Base-by-base conservation (phyloP, 371 early-diverging fungal species). In the Gilbertella persicaria region DNA sequence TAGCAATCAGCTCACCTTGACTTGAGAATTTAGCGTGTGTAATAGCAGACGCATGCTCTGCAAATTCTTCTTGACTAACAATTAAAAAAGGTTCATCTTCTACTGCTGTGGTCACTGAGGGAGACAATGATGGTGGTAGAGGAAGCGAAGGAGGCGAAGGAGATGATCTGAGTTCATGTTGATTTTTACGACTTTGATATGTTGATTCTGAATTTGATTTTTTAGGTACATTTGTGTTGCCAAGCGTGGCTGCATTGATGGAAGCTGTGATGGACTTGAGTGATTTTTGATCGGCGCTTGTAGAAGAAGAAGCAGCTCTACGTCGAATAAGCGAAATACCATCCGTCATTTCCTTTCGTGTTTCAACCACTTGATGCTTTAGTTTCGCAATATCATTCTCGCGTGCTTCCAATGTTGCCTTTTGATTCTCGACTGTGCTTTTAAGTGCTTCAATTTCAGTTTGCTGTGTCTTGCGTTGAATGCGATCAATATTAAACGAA, bases 11-110 rank as follows among this genome's bases (percentile, higher is more conserved):
- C 30, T 73, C 78, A 0, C 84, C 86, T 47, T 80, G 75, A 28
- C 64, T 72, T 0, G 86, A 86, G 30, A 84, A 83, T 38, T 72
- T 75, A 17, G 84, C 83, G 39, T 79, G 79, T 0, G 81, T 78
- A 26, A 86, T 82, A 1, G 84, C 84, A 0, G 84, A 83, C 1
- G 80, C 76, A 58, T 86, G 84, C 42, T 84, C 84, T 25, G 78
- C 60, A 51, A 76, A 86, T 19, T 81, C 78, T 47, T 84, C 83
- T 55, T 80, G 78, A 53, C 69, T 73, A 19, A 69, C 62, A 17
- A 80, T 60, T 36, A 75, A 45, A 52, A 71, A 80, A 0, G 80
- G 73, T 28, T 75, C 79, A 13, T 69, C 69, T 1, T 68, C 65
- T 16, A 29, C 51, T 13, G 33, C 28, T n/a, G 44, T 17, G 21